Evolutionary conservation across 1,284 basidiomycete species (phyloP), one percentile per base, ranked within the genome.

Genomic region (Kalmanozyma brasiliensis): DNA sequence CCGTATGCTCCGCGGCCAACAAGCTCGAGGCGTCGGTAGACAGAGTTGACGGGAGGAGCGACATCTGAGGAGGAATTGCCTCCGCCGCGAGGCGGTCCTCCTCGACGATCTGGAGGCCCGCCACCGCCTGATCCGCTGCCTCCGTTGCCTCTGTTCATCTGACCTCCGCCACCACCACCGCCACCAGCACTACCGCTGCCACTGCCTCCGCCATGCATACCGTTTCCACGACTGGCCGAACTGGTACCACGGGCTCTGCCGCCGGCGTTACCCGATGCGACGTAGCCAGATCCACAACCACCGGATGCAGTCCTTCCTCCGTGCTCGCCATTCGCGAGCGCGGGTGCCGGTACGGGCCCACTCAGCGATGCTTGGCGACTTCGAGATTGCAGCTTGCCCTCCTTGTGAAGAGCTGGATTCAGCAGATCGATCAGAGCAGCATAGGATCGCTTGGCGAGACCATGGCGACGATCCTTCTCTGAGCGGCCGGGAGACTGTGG

Each of bases 1-100:
- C 80, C 80, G 34, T 76, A 82, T 1, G 80, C 80, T 30, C 80
- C 80, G 16, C 78, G 59, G 7, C 80, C 80, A 3, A 82, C 69
- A 6, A 82, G 63, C 64, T 82, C 80, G 20, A 75, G 73, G 20
- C 75, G 52, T 20, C 70, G 59, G 35, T 80, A 80, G 30, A 73
- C 58, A 11, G 53, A 42, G 17, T 77, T 61, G 46, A 74, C 65
- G 1, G 70, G 59, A 8, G 59, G 20, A 16, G 46, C 38, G 16
- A 29, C 44, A 29, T 53, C 44, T 17, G 59, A 41, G n/a, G 59
- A 41, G 40, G 49, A 26, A 34, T 51, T 61, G 47, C 40, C 34
- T 32, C 46, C 37, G 9, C 62, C 46, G 29, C 59, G 56, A 30
- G 48, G 24, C 3, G 56, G 52, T 8, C 49, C 49, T 33, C 46